phyloP scores from a whole-genome alignment of 805 yeast genomes.

The Sugiyamaella qingdaonensis region DNA sequence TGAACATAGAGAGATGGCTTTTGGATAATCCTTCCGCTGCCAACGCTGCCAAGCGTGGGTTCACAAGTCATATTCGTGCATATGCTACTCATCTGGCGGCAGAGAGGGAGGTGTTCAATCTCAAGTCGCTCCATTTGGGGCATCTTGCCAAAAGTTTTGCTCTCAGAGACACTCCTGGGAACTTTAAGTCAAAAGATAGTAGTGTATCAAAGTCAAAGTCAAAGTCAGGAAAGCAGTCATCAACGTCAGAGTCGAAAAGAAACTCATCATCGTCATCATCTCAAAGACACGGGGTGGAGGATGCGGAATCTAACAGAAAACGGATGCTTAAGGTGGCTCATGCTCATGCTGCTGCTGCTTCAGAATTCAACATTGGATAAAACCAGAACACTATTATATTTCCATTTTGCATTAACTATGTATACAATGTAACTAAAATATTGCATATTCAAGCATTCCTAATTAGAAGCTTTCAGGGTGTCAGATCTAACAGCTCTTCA shows the following conservation, averaged over 20 bases:
- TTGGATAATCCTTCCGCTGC: conserved; percentile 60
- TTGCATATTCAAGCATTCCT: background rate
- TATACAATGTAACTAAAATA: background rate
- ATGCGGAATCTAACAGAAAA: conserved; percentile 52
- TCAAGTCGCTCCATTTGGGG: conserved; percentile 82
- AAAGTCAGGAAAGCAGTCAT: conserved; percentile 18
- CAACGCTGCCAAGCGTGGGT: conserved; percentile 71
- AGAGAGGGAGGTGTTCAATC: conserved; percentile 78
- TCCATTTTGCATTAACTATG: background rate
- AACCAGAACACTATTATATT: background rate
- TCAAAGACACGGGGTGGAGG: background rate
- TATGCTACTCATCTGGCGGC: conserved; percentile 87
- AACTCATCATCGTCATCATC: background rate
- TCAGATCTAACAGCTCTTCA: background rate
- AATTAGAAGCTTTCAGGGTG: background rate
- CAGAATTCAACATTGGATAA: conserved; percentile 64
- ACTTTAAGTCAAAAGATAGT: conserved; percentile 47
- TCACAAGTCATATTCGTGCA: conserved; percentile 86
- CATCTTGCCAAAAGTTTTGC: conserved; percentile 96
- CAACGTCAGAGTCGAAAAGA: background rate
- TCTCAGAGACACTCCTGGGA: conserved; percentile 88
- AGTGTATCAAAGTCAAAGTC: conserved; percentile 15
- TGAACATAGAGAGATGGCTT: conserved; percentile 84
- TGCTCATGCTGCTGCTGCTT: conserved; percentile 56
- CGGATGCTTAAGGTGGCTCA: conserved; percentile 75